phyloP scores from a whole-genome alignment of 805 yeast species.

The Candida adriatica region DNA sequence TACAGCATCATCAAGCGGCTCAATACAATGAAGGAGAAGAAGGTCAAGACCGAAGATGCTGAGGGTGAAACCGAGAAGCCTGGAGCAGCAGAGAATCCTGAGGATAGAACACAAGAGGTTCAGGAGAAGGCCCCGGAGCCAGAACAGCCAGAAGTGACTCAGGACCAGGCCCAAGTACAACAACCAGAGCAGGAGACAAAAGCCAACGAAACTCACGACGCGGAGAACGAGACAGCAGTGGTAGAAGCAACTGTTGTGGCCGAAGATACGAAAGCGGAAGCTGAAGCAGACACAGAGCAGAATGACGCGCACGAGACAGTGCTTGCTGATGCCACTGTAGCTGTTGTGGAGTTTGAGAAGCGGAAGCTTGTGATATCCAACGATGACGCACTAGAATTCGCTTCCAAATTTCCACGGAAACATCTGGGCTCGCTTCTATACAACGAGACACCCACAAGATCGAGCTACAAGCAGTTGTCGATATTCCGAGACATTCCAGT shows the following conservation, averaged over 20 bases:
- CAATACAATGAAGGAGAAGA: conserved; percentile 15
- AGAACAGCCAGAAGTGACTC: neutral
- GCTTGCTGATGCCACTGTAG: conserved; percentile 1
- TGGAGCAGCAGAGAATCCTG: neutral
- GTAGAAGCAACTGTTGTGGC: too few species aligned
- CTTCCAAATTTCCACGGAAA: conserved; percentile 35
- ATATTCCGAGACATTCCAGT: conserved; percentile 4
- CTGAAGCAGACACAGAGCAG: neutral
- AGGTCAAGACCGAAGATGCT: neutral
- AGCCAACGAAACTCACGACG: too few species aligned
- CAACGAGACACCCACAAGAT: conserved; percentile 46
- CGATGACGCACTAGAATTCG: conserved; percentile 32
- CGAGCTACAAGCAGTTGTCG: conserved; percentile 23
- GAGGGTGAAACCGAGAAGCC: neutral
- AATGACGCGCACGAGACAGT: conserved; percentile 17
- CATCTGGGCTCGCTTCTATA: conserved; percentile 54
- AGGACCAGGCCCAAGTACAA: too few species aligned
- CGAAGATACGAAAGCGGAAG: too few species aligned
- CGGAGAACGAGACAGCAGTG: too few species aligned
- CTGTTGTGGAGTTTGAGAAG: conserved; percentile 12
- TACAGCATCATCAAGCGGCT: conserved; percentile 24
- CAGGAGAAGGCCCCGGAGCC: neutral
- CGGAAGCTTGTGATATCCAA: conserved; percentile 29
- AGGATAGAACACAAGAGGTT: neutral
- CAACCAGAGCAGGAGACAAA: too few species aligned